These are phyloP conservation scores for Candida nonsorbophila DNA, from an alignment of 805 yeast genomes.

Conservation along the genomic window DNA sequence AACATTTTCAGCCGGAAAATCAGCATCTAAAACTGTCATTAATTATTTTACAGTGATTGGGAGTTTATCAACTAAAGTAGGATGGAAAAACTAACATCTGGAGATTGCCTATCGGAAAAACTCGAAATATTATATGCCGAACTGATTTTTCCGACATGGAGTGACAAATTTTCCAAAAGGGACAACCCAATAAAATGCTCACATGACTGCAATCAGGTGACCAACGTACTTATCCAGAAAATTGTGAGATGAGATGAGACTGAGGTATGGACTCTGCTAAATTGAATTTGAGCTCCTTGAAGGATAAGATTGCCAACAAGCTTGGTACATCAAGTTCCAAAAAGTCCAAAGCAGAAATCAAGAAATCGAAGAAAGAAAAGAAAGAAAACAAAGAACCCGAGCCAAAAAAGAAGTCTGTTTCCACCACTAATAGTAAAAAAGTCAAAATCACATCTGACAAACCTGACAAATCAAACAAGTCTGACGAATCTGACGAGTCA, in stretches of 20 bases:
- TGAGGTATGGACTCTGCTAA: slow-evolving; percentile 38
- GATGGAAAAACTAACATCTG: no score
- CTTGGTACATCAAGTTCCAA: slow-evolving; percentile 16
- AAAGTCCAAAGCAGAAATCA: slow-evolving; percentile 2
- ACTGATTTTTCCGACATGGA: no score
- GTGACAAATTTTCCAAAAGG: no score
- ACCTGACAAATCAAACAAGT: neutral
- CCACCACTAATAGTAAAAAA: slow-evolving; percentile 1
- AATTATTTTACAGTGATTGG: no score
- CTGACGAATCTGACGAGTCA: slow-evolving; percentile 8
- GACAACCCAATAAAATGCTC: no score
- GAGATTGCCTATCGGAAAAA: no score
- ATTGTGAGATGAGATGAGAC: slow-evolving; percentile 5
- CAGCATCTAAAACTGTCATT: no score
- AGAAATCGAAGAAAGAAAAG: slow-evolving; percentile 5
- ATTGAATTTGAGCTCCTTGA: slow-evolving; percentile 52
- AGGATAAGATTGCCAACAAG: slow-evolving; percentile 58
- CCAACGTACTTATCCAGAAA: no score
- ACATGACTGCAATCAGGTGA: no score
- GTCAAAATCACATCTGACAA: neutral
- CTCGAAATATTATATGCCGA: no score
- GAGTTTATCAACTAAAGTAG: no score
- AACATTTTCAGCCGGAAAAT: no score
- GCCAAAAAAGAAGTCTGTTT: slow-evolving; percentile 11
- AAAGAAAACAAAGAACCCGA: slow-evolving; percentile 5